phyloP scores from a whole-genome alignment of 106 monocot species.

The Dendrobium huoshanense region DNA sequence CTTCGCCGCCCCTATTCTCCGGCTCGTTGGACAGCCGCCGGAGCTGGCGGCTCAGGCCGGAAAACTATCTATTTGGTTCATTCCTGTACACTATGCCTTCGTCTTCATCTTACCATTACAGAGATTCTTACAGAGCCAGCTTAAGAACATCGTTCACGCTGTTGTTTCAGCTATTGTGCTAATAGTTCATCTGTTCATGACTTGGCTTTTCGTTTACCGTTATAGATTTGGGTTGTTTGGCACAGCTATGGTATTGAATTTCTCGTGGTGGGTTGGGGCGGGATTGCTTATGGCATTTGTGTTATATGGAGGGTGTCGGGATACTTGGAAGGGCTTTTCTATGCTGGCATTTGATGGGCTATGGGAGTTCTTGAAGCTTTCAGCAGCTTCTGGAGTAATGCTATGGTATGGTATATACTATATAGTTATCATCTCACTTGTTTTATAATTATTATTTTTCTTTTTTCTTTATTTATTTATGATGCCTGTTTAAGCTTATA shows the following conservation, averaged over 20 bases:
- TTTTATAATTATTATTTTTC: too few species aligned
- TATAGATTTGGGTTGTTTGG: constrained; percentile 34
- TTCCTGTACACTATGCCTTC: constrained; percentile 55
- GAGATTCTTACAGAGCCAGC: constrained; percentile 52
- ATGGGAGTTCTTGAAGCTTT: constrained; percentile 53
- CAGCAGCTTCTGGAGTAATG: constrained; percentile 53
- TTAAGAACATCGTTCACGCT: constrained; percentile 40
- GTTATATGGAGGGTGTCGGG: constrained; percentile 30
- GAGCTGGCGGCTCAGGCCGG: constrained; percentile 35
- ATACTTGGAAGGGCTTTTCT: constrained; percentile 49
- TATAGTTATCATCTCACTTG: too few species aligned
- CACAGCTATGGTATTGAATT: constrained; percentile 27
- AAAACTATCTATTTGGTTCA: constrained; percentile 38
- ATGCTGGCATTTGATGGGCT: constrained; percentile 44
- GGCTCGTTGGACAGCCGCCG: constrained; percentile 32
- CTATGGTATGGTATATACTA: constrained; percentile 25
- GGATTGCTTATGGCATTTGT: constrained; percentile 23
- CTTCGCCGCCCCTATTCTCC: constrained; percentile 33
- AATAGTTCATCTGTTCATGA: constrained; percentile 32
- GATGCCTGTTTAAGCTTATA: too few species aligned
- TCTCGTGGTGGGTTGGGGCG: constrained; percentile 46
- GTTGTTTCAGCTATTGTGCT: constrained; percentile 23
- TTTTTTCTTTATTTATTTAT: too few species aligned
- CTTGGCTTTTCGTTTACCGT: constrained; percentile 36
- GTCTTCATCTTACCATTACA: constrained; percentile 53